Conservation (phyloP, 768 basidiomycete genomes). For the Russula earlei region DNA sequence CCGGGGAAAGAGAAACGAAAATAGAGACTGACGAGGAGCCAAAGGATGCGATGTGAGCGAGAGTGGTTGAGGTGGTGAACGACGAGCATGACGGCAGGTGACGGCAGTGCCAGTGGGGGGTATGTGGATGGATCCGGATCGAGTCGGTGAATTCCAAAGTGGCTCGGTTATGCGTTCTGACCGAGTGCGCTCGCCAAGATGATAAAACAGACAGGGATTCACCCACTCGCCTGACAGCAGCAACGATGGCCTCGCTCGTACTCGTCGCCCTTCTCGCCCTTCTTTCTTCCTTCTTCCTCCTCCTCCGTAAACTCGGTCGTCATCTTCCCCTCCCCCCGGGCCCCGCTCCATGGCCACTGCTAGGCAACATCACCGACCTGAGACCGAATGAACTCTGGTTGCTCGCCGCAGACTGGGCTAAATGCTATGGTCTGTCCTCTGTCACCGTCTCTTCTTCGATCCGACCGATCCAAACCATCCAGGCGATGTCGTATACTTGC, state of each 20-base stretch:
- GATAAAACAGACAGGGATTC: not conserved
- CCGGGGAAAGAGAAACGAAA: not conserved
- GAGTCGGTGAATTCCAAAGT: slow-evolving; percentile 1
- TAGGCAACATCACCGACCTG: slow-evolving; percentile 58
- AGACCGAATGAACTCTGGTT: slow-evolving; percentile 57
- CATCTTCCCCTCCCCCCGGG: slow-evolving; percentile 47
- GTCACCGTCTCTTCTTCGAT: not conserved
- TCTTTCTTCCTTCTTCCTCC: slow-evolving; percentile 2
- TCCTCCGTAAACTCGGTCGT: not conserved
- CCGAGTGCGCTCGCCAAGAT: not conserved
- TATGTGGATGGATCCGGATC: not conserved
- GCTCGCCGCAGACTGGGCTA: slow-evolving; percentile 49
- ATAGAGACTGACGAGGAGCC: slow-evolving; percentile 32
- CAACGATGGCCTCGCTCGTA: not conserved
- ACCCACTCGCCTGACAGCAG: not conserved
- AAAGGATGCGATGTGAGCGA: slow-evolving; percentile 41
- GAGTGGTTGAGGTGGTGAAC: slow-evolving; percentile 41
- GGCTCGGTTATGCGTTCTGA: not conserved
- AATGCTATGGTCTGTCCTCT: slow-evolving; percentile 44
- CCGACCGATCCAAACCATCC: slow-evolving; percentile 4
- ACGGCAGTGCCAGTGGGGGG: too few relatives aligned
- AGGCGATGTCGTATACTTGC: slow-evolving; percentile 60
- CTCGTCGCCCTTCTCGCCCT: slow-evolving; percentile 6
- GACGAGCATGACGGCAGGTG: too few relatives aligned
- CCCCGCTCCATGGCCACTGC: slow-evolving; percentile 51